Evolutionary conservation across 73 alveolate genomes (phyloP).

Genomic region (Paramecium octaurelia): DNA sequence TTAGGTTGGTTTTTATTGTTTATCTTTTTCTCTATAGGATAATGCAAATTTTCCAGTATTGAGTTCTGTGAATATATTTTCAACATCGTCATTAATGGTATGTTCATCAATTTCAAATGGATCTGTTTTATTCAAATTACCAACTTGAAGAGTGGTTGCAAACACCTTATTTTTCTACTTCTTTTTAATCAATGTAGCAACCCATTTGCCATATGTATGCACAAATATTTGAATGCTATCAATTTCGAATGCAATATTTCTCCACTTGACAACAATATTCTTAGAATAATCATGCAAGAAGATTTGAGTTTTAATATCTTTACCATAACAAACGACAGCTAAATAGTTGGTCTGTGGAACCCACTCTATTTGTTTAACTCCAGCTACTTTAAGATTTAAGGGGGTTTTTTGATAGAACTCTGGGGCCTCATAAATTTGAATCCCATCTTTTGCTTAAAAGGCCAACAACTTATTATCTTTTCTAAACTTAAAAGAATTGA

Average conservation of each 20-base stretch:
- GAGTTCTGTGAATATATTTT: background rate
- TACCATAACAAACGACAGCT: constrained; percentile 20
- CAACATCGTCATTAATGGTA: background rate
- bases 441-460: background rate
- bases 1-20: constrained; percentile 19
- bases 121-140: background rate
- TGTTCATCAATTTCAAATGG: constrained; percentile 27
- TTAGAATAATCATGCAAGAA: background rate
- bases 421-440: constrained; percentile 6
- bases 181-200: background rate
- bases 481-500: background rate
- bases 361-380: background rate
- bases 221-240: constrained; percentile 1
- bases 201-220: constrained; percentile 10
- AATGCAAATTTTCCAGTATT: constrained; percentile 30
- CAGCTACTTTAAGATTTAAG: background rate
- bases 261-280: background rate
- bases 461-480: background rate
- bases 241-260: background rate
- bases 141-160: background rate
- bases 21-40: constrained; percentile 30
- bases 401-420: background rate
- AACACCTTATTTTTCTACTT: background rate
- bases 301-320: background rate
- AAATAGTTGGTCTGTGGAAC: background rate